A percentile compares a stretch with the other conserved stretches of the same genome.
These are phyloP conservation scores for Schwanniomyces occidentalis DNA, from an alignment of 805 yeast genomes.

Conservation along the genomic window DNA sequence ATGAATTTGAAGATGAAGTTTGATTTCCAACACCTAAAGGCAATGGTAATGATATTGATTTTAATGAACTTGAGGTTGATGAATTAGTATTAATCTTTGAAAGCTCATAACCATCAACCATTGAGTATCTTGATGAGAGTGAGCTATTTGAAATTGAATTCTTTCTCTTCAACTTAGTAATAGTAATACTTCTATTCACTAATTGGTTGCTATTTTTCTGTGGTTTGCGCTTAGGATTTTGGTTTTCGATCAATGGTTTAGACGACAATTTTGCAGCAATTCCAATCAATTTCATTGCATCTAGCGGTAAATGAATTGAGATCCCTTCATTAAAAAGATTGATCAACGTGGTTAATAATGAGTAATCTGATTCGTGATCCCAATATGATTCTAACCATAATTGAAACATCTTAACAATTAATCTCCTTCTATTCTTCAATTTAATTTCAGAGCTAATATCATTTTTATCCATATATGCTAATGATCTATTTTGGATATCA, in stretches of 20 bases:
- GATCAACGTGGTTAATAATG: slow-evolving; percentile 64
- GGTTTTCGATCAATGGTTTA: slow-evolving; percentile 50
- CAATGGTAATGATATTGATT: slow-evolving; percentile 41
- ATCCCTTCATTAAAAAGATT: slow-evolving; percentile 80
- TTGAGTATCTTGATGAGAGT: slow-evolving; percentile 37
- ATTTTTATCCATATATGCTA: slow-evolving; percentile 7
- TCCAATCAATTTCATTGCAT: slow-evolving; percentile 61
- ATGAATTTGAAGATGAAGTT: slow-evolving; percentile 38
- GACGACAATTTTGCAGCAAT: slow-evolving; percentile 61
- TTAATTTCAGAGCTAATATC: slow-evolving; percentile 30
- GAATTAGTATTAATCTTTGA: slow-evolving; percentile 52
- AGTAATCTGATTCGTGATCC: slow-evolving; percentile 63
- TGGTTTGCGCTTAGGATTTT: slow-evolving; percentile 17
- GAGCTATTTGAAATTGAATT: slow-evolving; percentile 26
- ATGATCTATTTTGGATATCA: slow-evolving; percentile 45
- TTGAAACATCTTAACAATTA: slow-evolving; percentile 68
- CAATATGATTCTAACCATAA: slow-evolving; percentile 91
- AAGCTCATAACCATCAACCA: slow-evolving; percentile 60
- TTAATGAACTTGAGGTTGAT: slow-evolving; percentile 39
- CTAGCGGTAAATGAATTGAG: slow-evolving; percentile 61
- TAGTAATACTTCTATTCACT: slow-evolving; percentile 51
- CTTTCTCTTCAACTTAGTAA: slow-evolving; percentile 34
- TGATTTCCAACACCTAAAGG: slow-evolving; percentile 46
- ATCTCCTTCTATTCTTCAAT: slow-evolving; percentile 60
- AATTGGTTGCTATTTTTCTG: slow-evolving; percentile 41